Percentiles rank a stretch among this genome's conserved stretches.
phyloP scores from a whole-genome alignment of 2,329 filamentous ascomycete genomes.

The Phoma sp. region DNA sequence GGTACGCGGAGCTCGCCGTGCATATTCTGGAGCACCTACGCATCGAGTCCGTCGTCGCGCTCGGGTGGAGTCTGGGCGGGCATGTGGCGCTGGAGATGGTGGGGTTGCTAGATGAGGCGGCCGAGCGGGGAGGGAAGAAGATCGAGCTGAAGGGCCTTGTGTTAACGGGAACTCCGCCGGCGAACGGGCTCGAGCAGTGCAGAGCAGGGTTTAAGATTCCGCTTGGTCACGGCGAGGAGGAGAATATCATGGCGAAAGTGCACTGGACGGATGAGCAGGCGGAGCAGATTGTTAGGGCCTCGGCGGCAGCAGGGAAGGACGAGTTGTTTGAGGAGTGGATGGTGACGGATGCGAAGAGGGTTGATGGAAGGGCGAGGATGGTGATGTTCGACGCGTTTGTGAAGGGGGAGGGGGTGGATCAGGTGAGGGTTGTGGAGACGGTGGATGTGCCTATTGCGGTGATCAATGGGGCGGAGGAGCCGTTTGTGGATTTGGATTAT shows the following conservation, averaged over 20 bases:
- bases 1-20: slow-evolving; percentile 40
- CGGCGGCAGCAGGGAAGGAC: slow-evolving; percentile 15
- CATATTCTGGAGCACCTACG: slow-evolving; percentile 34
- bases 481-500: slow-evolving; percentile 41
- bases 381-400: slow-evolving; percentile 33
- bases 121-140: not conserved
- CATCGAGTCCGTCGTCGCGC: slow-evolving; percentile 27
- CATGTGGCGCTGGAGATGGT: slow-evolving; percentile 43
- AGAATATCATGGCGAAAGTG: slow-evolving; percentile 17
- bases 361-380: slow-evolving; percentile 32
- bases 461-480: slow-evolving; percentile 39
- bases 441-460: slow-evolving; percentile 32
- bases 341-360: slow-evolving; percentile 29
- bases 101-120: slow-evolving; percentile 13
- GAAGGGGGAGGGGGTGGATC: slow-evolving; percentile 13
- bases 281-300: slow-evolving; percentile 19
- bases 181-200: slow-evolving; percentile 27
- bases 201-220: slow-evolving; percentile 17
- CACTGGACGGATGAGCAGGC: slow-evolving; percentile 27
- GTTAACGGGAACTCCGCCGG: slow-evolving; percentile 37
- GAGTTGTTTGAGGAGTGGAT: slow-evolving; percentile 36
- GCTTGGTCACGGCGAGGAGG: slow-evolving; percentile 5
- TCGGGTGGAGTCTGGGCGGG: slow-evolving; percentile 45
- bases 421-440: slow-evolving; percentile 2
- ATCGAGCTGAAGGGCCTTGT: slow-evolving; percentile 33